Evolutionary conservation across 352 stramenopile genomes (phyloP).

Genomic region (Phytophthora sansomeana): DNA sequence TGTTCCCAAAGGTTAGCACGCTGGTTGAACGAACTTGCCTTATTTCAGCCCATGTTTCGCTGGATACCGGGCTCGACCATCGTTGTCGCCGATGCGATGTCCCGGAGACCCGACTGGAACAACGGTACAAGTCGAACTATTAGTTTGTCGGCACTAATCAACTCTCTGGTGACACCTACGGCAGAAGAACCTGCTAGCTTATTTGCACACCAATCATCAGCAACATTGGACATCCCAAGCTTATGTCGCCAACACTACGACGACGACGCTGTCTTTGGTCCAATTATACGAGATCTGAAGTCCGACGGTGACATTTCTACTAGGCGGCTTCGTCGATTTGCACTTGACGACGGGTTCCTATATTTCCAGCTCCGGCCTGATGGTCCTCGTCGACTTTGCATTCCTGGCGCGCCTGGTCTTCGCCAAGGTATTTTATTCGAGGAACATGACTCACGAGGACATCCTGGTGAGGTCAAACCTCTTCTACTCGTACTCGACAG

Average conservation of each 20-base stretch:
- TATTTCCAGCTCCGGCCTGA: constrained; percentile 6
- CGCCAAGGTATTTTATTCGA: constrained; percentile 10
- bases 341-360: background rate
- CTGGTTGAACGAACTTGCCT: constrained; percentile 1
- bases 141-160: constrained; percentile 1
- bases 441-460: constrained; percentile 6
- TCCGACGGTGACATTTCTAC: background rate
- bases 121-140: constrained; percentile 8
- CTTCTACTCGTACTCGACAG: background rate
- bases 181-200: background rate
- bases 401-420: constrained; percentile 1
- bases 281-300: background rate
- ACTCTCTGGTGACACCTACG: background rate
- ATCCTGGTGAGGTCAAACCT: constrained; percentile 12
- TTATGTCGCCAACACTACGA: background rate
- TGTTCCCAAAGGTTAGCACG: constrained; percentile 8
- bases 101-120: background rate
- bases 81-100: background rate
- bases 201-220: background rate
- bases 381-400: constrained; percentile 7
- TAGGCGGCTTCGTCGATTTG: constrained; percentile 8
- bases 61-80: background rate
- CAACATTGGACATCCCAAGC: background rate
- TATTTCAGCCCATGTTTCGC: background rate
- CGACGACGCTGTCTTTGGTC: background rate